Conservation (phyloP, 2,329 filamentous ascomycete genomes). For the Fusarium oxysporum region DNA sequence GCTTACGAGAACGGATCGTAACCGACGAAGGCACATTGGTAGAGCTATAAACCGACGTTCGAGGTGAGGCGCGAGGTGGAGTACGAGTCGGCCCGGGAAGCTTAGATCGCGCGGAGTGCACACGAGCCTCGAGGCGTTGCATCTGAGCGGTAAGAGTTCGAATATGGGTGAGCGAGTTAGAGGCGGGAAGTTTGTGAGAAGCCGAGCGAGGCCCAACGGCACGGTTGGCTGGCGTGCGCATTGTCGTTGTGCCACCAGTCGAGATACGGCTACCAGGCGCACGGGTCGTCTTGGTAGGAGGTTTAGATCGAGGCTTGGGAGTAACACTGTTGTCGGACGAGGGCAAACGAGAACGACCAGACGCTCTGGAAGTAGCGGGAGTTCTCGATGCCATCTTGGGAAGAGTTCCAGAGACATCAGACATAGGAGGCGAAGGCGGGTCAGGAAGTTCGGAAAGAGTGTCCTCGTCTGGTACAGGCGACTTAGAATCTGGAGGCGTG, state of each 20-base stretch:
- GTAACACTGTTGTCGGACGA: conserved; percentile 66
- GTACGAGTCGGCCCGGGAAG: conserved; percentile 84
- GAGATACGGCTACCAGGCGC: conserved; percentile 58
- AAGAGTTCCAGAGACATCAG: conserved; percentile 78
- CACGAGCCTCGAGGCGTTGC: conserved; percentile 93
- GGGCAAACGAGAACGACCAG: conserved; percentile 59
- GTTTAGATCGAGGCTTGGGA: conserved; percentile 67
- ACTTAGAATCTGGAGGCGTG: conserved; percentile 82
- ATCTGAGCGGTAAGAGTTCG: conserved; percentile 95
- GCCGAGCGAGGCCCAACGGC: conserved; percentile 68
- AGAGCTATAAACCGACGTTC: conserved; percentile 58
- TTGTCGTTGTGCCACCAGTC: conserved; percentile 58
- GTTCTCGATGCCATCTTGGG: conserved; percentile 59
- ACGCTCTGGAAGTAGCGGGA: conserved; percentile 50
- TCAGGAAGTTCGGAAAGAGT: conserved; percentile 76
- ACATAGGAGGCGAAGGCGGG: conserved; percentile 93
- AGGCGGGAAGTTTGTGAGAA: conserved; percentile 65
- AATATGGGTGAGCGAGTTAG: conserved; percentile 88
- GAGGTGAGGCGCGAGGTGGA: conserved; percentile 84
- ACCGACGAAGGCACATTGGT: conserved; percentile 65
- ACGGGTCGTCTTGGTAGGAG: conserved; percentile 50
- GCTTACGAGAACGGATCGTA: conserved; percentile 77
- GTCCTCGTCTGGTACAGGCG: conserved; percentile 61
- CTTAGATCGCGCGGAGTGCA: conserved; percentile 91
- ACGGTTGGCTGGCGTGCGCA: conserved; percentile 60